Conservation (phyloP, 306 rosid genomes). For the Oemleria cerasiformis region DNA sequence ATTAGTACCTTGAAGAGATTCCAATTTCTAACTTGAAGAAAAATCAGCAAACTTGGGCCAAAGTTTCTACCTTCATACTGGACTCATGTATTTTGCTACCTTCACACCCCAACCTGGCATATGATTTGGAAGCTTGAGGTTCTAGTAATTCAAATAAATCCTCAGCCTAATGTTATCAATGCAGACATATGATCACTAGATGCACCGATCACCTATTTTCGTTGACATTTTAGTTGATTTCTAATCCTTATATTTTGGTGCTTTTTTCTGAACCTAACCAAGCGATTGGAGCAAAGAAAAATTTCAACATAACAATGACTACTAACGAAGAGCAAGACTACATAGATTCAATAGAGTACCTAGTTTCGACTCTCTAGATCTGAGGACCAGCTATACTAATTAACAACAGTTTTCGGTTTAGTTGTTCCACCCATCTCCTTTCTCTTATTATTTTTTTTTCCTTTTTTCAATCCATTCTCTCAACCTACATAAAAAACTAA, state of each 20-base stretch:
- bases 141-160: neutral
- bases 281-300: no score
- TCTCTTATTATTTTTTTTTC: neutral
- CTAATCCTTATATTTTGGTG: neutral
- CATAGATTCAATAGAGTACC: neutral
- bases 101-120: neutral
- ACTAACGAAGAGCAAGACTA: neutral
- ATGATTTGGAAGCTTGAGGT: conserved; percentile 1
- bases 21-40: conserved; percentile 3
- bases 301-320: neutral
- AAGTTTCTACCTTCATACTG: conserved; percentile 3
- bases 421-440: neutral
- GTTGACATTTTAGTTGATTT: neutral
- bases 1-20: conserved; percentile 6
- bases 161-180: neutral
- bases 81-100: no score
- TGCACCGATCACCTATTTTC: neutral
- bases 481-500: conserved; percentile 5
- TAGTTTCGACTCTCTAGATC: neutral
- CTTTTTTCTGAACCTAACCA: neutral
- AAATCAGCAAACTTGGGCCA: neutral
- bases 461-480: neutral
- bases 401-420: neutral
- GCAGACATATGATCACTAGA: neutral
- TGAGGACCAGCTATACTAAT: neutral